Percentiles rank a stretch among this genome's conserved stretches.
Evolutionary conservation across 129 eudicot species (phyloP).

Genomic region (Dittrichia graveolens): DNA sequence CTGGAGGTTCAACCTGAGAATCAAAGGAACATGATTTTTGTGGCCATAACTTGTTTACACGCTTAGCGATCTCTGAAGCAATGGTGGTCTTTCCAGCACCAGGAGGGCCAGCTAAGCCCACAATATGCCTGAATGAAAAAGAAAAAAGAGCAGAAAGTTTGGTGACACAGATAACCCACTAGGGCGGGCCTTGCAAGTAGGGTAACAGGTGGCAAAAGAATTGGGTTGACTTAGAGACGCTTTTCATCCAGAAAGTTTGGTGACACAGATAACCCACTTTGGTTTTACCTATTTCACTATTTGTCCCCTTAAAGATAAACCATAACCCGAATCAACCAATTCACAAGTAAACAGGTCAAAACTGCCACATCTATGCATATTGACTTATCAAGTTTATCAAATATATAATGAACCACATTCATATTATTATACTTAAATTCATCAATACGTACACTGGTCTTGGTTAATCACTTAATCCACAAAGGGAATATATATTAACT

Average conservation of each 20-base stretch:
- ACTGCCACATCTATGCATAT: neutral
- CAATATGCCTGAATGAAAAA: conserved; percentile 67
- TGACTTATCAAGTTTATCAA: neutral
- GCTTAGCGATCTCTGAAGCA: conserved; percentile 73
- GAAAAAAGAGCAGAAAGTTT: conserved; percentile 13
- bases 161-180: conserved; percentile 23
- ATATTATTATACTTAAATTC: neutral
- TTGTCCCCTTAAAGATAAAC: neutral
- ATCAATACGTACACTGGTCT: neutral
- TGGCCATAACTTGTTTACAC: conserved; percentile 82
- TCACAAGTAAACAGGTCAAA: conserved; percentile 2
- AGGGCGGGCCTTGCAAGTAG: neutral
- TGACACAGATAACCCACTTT: no score
- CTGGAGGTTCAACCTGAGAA: conserved; percentile 71
- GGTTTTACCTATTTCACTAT: no score
- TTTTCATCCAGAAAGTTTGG: neutral
- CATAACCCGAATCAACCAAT: neutral
- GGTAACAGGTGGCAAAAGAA: neutral
- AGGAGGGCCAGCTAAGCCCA: conserved; percentile 97
- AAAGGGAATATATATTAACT: neutral
- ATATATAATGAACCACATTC: neutral
- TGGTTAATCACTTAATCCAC: conserved; percentile 7
- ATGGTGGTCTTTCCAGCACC: conserved; percentile 98
- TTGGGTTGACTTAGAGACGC: neutral
- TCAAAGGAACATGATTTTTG: conserved; percentile 63